Percentiles rank a stretch among this genome's conserved stretches.
Conservation (phyloP, 495 filamentous ascomycete species). For the Xylaria scruposa region DNA sequence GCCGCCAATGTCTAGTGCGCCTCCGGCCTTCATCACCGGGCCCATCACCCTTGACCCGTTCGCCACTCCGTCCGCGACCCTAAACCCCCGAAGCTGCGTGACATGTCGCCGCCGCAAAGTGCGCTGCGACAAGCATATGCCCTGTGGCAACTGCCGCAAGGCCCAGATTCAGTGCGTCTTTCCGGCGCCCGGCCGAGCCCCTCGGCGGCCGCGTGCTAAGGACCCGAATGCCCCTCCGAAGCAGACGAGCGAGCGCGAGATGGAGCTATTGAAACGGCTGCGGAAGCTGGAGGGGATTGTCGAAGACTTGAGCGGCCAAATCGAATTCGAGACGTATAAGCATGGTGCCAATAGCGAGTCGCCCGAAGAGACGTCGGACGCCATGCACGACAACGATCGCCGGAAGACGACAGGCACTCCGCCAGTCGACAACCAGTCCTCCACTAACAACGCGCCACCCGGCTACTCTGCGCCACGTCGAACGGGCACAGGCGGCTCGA, state of each 20-base stretch:
- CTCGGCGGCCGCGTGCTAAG: constrained; percentile 68
- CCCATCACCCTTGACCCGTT: constrained; percentile 54
- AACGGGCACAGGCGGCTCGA: constrained; percentile 31
- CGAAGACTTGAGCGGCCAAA: constrained; percentile 65
- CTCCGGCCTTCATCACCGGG: constrained; percentile 29
- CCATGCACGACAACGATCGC: constrained; percentile 35
- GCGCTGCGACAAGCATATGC: constrained; percentile 82
- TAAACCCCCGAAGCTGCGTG: constrained; percentile 78
- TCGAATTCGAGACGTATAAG: constrained; percentile 54
- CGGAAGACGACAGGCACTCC: constrained; percentile 35
- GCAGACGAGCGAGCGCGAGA: constrained; percentile 67
- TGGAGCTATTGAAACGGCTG: constrained; percentile 78
- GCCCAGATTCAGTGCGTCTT: constrained; percentile 83
- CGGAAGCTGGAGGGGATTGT: constrained; percentile 84
- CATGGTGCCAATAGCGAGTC: constrained; percentile 48
- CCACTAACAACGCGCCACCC: constrained; percentile 35
- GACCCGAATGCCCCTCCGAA: constrained; percentile 60
- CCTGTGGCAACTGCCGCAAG: constrained; percentile 84
- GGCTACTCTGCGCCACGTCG: constrained; percentile 35
- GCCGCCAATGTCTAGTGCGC: not conserved
- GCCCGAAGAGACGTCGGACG: constrained; percentile 43
- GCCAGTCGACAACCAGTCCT: constrained; percentile 12
- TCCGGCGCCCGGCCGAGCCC: constrained; percentile 81
- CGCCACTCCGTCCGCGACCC: constrained; percentile 43
- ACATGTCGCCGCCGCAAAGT: constrained; percentile 87